Evolutionary conservation across 148 eudicot species (phyloP), one percentile per base, ranked within the genome.

Genomic region (Pouteria glomerata): DNA sequence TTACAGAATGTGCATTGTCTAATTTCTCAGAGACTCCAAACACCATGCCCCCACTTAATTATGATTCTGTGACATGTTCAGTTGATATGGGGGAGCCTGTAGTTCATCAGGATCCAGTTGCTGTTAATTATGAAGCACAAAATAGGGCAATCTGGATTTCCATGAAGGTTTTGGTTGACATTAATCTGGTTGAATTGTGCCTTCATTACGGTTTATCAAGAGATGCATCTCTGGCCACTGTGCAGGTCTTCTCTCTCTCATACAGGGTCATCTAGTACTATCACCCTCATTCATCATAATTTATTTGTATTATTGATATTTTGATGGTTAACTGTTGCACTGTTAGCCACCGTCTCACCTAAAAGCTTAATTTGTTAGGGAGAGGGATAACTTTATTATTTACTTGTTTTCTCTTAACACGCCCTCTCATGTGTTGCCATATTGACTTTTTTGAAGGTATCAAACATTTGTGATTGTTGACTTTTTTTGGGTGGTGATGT

Each of bases 1-100:
- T 91, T 73, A 85, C 92, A 26, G 98, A 94, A 83, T 94, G 97
- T 81, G 93, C 98, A 50, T 83, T 77, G 66, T 80, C 92, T 71
- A 94, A 94, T 81, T 26, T 91, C 53, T 85, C 96, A 18, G 98
- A 94, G 88, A 78, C 89, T 74, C 91, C 96, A 56, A 86, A 86
- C 77, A 57, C 82, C 57, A 81, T 88, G 34, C 88, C 96, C 51
- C 87, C 83, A 13, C 60, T 91, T 66, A 74, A 73, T 55, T 71
- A 75, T 79, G 80, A 79, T 68, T 63, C 76, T 52, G 74, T 42
- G 31, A 47, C 64, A 60, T 69, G 83, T 67, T 76, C 80, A 12
- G 60, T n/a, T 70, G 85, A 81, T 37, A 73, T 47, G 63, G 68
- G 64, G 39, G 85, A 81, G 70, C 78, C 83, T 73, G 52, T 72